Conservation (phyloP, 768 basidiomycete species). For the Boletus barrowsii region DNA sequence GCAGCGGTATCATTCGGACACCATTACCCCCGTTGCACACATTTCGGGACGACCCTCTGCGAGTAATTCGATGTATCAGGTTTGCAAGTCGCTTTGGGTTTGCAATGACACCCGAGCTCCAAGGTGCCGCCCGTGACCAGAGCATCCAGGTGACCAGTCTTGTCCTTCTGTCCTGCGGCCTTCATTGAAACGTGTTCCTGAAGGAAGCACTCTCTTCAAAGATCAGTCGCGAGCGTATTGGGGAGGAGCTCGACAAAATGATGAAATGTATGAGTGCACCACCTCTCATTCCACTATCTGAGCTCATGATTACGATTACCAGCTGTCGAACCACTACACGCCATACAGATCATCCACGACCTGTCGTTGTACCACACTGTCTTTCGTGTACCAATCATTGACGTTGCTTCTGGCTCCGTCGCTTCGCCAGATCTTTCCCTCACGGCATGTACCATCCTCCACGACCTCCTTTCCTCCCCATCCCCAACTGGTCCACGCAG, state of each 20-base stretch:
- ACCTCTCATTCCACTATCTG: neutral
- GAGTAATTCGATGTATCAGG: conserved; percentile 85
- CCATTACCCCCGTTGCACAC: conserved; percentile 85
- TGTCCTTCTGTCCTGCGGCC: neutral
- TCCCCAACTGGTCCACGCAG: conserved; percentile 10
- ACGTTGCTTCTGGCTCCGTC: conserved; percentile 44
- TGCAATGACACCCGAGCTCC: conserved; percentile 64
- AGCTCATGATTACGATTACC: conserved; percentile 3
- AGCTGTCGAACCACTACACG: conserved; percentile 74
- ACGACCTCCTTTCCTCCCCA: conserved; percentile 39
- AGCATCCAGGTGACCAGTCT: conserved; percentile 54
- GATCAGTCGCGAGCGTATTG: conserved; percentile 87
- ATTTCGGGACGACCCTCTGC: conserved; percentile 90
- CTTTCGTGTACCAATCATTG: conserved; percentile 53
- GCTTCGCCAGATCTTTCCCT: conserved; percentile 44
- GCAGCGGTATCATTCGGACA: conserved; percentile 76
- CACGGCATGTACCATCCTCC: conserved; percentile 57
- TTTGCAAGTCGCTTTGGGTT: conserved; percentile 93
- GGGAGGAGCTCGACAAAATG: conserved; percentile 94
- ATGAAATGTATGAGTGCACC: conserved; percentile 58
- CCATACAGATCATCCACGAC: conserved; percentile 72
- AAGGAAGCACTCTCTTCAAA: conserved; percentile 70
- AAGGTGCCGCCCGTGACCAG: conserved; percentile 56
- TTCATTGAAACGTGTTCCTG: neutral
- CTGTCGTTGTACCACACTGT: conserved; percentile 69